Base-by-base conservation (phyloP, 2,329 filamentous ascomycete species). In the Fusarium succisae region DNA sequence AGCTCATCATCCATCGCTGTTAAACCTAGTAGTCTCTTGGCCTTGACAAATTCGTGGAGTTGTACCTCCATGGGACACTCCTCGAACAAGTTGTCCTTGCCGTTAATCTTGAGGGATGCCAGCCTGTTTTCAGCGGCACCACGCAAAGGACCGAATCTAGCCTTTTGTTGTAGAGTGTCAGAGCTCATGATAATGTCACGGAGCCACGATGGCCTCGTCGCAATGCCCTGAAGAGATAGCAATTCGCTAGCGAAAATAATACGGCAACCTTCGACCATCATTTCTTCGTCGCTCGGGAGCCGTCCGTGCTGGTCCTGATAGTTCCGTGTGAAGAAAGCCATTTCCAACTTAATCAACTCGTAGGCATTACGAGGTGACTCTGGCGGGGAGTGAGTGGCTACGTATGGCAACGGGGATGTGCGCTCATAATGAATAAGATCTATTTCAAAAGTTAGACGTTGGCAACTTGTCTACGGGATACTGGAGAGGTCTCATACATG, bases 391-490 rank as follows among this genome's bases (percentile, higher is more conserved):
- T 82, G 81, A 69, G 83, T 84, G 43, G 88, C 87, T 77, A 84
- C 82, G 77, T 84, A 91, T 30, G 89, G 89, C 50, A 87, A 80
- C 15, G 89, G 87, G 20, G 86, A 87, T 44, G 87, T 88, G 79
- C 89, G 85, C 78, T 91, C 90, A 81, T 90, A 84, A 79, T 91
- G 88, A 83, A 91, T 91, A 63, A 91, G 84, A 83, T 91, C 89
- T 91, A 80, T 77, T 79, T 81, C 80, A 82, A 77, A 81, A 79
- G 81, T 87, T 82, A 86, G 83, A 82, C 45, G 78, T 74, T 74
- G 77, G 75, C 66, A 83, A 74, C 78, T 80, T 78, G 69, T 83
- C 81, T 81, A 82, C 69, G 68, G 80, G 79, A 80, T 79, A 81
- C 66, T 77, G 79, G 54, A 81, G 70, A 76, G 79, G 79, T 79